A percentile compares a stretch with the other conserved stretches of the same genome.
Conservation (phyloP, 306 rosid species). For the Fragaria vesca region DNA sequence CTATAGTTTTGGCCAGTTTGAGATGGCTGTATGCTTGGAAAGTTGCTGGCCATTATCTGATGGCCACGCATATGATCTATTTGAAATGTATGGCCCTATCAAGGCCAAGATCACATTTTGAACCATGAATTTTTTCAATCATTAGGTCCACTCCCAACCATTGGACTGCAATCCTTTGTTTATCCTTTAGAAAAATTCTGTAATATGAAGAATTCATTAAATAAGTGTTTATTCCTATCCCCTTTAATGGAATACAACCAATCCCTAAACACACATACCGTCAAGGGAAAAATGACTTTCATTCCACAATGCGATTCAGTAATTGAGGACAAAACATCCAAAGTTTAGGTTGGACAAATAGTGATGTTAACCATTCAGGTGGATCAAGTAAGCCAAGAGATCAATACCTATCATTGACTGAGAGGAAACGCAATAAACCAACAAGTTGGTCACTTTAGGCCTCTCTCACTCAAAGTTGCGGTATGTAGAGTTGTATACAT, state of each 20-base stretch:
- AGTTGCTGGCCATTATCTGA: constrained; percentile 4
- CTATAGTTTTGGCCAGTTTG: constrained; percentile 18
- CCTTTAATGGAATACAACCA: constrained; percentile 10
- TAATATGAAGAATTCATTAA: constrained; percentile 9
- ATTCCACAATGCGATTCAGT: constrained; percentile 1
- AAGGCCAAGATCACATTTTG: constrained; percentile 22
- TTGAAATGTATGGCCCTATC: constrained; percentile 21
- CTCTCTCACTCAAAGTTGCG: constrained; percentile 15
- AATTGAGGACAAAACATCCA: constrained; percentile 12
- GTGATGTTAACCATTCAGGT: constrained; percentile 28
- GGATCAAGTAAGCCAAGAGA: constrained; percentile 23
- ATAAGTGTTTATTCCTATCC: not conserved
- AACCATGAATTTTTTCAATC: constrained; percentile 21
- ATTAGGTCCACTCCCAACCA: constrained; percentile 23
- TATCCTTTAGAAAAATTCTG: constrained; percentile 16
- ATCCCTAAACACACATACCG: constrained; percentile 7
- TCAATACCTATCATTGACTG: constrained; percentile 30
- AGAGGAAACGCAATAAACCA: constrained; percentile 19
- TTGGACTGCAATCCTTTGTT: not conserved
- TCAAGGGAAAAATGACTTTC: constrained; percentile 9
- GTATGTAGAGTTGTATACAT: constrained; percentile 11
- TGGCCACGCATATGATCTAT: constrained; percentile 11
- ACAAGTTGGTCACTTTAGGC: constrained; percentile 29
- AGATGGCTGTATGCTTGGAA: constrained; percentile 19
- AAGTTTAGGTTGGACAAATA: constrained; percentile 13